phyloP scores from a whole-genome alignment of 805 yeast species.

The Pichia heedii region DNA sequence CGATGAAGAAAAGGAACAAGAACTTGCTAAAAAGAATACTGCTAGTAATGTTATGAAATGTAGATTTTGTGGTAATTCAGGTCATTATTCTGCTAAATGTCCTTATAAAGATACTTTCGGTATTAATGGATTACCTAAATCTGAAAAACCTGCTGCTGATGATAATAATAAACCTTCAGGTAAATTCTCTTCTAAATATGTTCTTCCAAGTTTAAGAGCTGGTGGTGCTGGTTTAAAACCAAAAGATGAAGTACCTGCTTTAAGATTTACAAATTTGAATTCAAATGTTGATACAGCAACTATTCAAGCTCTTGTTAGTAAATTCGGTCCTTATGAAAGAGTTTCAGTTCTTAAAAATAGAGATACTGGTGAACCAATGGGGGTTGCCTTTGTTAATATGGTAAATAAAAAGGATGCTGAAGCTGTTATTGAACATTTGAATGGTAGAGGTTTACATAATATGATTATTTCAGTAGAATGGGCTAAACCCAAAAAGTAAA shows the following conservation, averaged over 20 bases:
- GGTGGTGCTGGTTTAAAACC: conserved; percentile 28
- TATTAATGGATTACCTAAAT: conserved; percentile 21
- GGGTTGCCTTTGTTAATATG: conserved; percentile 89
- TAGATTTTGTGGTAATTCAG: conserved; percentile 82
- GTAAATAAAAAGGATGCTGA: conserved; percentile 61
- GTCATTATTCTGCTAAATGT: conserved; percentile 90
- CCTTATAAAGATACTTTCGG: conserved; percentile 88
- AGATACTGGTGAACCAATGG: conserved; percentile 90
- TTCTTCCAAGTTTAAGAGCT: conserved; percentile 53
- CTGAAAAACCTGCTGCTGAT: conserved; percentile 11
- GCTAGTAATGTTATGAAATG: conserved; percentile 51
- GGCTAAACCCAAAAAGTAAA: conserved; percentile 36
- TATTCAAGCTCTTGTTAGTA: conserved; percentile 64
- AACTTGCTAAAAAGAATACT: conserved; percentile 35
- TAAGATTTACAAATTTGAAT: conserved; percentile 87
- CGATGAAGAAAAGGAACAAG: conserved; percentile 64
- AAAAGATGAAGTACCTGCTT: conserved; percentile 24
- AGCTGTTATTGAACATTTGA: conserved; percentile 61
- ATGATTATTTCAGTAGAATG: conserved; percentile 65
- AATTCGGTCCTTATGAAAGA: conserved; percentile 61
- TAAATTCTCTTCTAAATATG: conserved; percentile 34
- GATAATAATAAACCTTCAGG: conserved; percentile 9
- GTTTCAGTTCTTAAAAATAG: conserved; percentile 81
- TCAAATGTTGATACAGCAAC: conserved; percentile 75
- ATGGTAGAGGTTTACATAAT: conserved; percentile 90